Conservation (phyloP, 495 filamentous ascomycete genomes). For the Evernia prunastri region DNA sequence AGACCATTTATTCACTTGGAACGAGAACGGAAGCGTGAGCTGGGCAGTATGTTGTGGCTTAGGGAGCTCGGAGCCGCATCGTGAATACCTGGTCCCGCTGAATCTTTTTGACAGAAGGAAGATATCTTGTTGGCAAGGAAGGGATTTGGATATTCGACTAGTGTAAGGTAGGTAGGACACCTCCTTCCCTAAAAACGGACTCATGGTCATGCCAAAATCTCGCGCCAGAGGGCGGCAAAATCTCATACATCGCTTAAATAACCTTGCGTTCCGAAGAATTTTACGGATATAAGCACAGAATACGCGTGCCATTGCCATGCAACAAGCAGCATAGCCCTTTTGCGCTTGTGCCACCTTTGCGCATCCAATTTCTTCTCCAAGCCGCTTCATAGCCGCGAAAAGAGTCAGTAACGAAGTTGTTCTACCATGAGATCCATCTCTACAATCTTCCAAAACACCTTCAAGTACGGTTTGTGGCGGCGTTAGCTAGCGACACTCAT, state of each 20-base stretch:
- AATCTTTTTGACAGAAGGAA: neutral
- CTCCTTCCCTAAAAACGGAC: too few species aligned
- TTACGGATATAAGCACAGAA: neutral
- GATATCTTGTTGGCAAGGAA: too few species aligned
- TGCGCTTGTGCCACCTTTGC: neutral
- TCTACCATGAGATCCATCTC: neutral
- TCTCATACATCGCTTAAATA: neutral
- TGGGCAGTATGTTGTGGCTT: neutral
- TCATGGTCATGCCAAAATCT: neutral
- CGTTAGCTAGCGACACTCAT: neutral
- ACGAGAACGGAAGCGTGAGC: neutral
- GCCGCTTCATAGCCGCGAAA: neutral
- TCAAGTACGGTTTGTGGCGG: neutral
- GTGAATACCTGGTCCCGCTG: neutral
- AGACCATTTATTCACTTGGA: neutral
- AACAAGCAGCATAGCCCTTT: neutral
- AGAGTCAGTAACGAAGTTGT: neutral
- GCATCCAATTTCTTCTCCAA: neutral
- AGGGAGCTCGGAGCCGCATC: neutral
- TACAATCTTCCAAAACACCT: neutral
- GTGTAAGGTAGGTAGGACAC: neutral
- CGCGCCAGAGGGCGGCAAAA: neutral
- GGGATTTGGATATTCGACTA: neutral
- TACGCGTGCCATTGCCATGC: neutral
- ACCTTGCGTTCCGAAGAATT: neutral